Evolutionary conservation across 179 eudicot species (phyloP), one percentile per base, ranked within the genome.

Genomic region (Nepenthes alata): DNA sequence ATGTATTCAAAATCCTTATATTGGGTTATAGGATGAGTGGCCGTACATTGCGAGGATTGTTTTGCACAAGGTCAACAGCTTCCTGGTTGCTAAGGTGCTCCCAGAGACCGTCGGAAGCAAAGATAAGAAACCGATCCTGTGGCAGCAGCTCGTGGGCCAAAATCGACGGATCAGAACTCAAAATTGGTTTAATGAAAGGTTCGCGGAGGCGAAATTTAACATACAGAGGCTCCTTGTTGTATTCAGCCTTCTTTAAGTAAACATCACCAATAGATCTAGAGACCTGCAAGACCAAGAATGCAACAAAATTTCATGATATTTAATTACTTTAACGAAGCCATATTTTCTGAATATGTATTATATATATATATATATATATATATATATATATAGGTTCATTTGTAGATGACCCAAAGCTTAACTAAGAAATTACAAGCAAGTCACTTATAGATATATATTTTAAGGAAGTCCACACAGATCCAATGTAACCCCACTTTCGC

Each of bases 61-160:
- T 83, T 75, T 85, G 96, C 60, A 91, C 94, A 13, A 91, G 58
- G 75, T 85, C 83, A 68, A 85, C 96, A 3, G 97, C 97, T 71
- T 85, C 91, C 69, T 91, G 96, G 77, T 91, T 91, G 71, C 67
- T 85, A 49, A 91, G 84, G 75, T 91, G 96, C 82, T 91, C 96
- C 97, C 97, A 91, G 35, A 91, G 89, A 37, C 97, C 97, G 71
- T 91, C 97, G 12, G 97, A 91, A 64, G 97, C 97, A 73, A 82
- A 85, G 73, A 91, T 91, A 57, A 91, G 71, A 72, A 91, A 91
- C 67, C 76, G 94, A 76, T 91, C 97, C 0, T 82, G 77, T 47
- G 91, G 87, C 70, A 79, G 85, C 71, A 91, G 71, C 62, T 77
- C 87, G 61, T 85, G 89, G 70, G 73, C 87, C 5, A 85, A 77